Percentiles rank a stretch among this genome's conserved stretches.
These are phyloP conservation scores for Tolypocladium endophyticum DNA, from an alignment of 2,329 filamentous ascomycete genomes.

Conservation along the genomic window DNA sequence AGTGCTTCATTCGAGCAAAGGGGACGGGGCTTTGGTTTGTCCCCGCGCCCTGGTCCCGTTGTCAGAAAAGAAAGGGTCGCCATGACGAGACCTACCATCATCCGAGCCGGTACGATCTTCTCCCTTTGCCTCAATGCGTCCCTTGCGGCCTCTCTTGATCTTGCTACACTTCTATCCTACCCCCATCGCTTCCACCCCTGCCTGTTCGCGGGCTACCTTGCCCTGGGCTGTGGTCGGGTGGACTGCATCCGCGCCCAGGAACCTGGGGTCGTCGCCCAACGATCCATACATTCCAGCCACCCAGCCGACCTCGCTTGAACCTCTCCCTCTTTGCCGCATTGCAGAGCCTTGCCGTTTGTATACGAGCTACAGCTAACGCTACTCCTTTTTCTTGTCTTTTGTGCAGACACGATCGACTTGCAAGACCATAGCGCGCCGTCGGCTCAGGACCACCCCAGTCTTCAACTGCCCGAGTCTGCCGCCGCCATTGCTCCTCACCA, in stretches of 20 bases:
- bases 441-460: conserved; percentile 53
- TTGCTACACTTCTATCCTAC: background rate
- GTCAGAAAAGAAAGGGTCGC: conserved; percentile 9
- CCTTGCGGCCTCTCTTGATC: conserved; percentile 9
- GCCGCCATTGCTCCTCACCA: conserved; percentile 65
- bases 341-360: conserved; percentile 1
- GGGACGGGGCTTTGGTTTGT: background rate
- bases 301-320: background rate
- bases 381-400: background rate
- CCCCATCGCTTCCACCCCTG: background rate
- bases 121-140: conserved; percentile 2
- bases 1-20: background rate
- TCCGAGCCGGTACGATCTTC: conserved; percentile 46
- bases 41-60: background rate
- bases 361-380: conserved; percentile 5
- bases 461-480: conserved; percentile 34
- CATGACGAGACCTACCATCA: conserved; percentile 50
- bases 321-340: background rate
- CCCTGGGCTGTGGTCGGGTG: background rate
- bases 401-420: conserved; percentile 81
- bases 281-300: background rate
- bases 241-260: background rate
- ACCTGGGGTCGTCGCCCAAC: background rate
- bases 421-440: conserved; percentile 77
- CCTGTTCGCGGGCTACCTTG: background rate